Percentiles rank a stretch among this genome's conserved stretches.
phyloP scores from a whole-genome alignment of 345 rosid genomes.

The Dipteronia dyeriana region DNA sequence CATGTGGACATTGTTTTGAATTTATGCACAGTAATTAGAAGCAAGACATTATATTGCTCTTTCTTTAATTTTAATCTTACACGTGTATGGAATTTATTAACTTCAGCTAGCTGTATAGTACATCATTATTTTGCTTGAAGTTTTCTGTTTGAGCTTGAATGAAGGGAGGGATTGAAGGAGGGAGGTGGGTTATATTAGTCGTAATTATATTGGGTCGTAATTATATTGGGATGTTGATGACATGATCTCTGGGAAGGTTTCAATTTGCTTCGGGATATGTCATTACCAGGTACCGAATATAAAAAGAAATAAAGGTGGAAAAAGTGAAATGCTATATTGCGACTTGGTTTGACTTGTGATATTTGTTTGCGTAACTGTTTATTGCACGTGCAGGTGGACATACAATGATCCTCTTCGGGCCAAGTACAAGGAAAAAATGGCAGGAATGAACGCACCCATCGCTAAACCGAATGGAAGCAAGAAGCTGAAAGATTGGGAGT shows the following conservation, averaged over 20 bases:
- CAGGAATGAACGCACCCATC: conserved; percentile 63
- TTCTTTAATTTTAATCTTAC: background rate
- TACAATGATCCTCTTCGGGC: conserved; percentile 69
- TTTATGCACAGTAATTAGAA: background rate
- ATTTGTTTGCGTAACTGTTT: conserved; percentile 6
- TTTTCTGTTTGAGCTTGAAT: background rate
- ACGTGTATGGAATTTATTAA: background rate
- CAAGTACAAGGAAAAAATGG: conserved; percentile 76
- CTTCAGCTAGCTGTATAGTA: too few species aligned
- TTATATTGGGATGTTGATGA: background rate
- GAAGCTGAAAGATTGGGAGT: conserved; percentile 76
- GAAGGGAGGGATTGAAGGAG: too few species aligned
- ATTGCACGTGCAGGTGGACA: conserved; percentile 51
- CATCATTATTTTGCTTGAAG: background rate
- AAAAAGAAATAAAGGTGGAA: background rate
- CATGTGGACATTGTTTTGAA: background rate
- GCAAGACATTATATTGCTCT: background rate
- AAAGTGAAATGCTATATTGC: background rate
- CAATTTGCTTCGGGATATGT: too few species aligned
- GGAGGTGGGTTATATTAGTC: too few species aligned
- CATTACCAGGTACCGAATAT: too few species aligned
- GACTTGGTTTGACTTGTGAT: background rate
- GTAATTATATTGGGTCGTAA: too few species aligned
- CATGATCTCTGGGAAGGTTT: background rate
- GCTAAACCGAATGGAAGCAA: conserved; percentile 76